Conservation (phyloP, 176 grass and related monocot genomes). For the Zoysia japonica region DNA sequence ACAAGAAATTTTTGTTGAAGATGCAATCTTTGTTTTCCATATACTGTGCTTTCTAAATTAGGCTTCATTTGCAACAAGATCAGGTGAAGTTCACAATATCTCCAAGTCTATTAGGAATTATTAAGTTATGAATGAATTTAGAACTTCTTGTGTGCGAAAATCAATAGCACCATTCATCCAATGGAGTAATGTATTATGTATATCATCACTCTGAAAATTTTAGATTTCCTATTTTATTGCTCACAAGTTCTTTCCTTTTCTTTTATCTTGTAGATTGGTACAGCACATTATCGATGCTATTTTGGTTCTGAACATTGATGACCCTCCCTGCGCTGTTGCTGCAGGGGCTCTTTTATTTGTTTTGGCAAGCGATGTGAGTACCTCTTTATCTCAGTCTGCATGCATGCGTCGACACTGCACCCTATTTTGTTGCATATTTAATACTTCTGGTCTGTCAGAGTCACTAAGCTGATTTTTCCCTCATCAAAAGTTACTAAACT, state of each 20-base stretch:
- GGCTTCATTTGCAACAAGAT: slow-evolving; percentile 5
- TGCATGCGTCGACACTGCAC: background rate
- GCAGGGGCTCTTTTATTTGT: slow-evolving; percentile 87
- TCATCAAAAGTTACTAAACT: too few species aligned
- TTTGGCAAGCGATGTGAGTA: slow-evolving; percentile 95
- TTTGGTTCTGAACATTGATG: slow-evolving; percentile 86
- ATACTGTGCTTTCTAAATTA: background rate
- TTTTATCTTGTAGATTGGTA: slow-evolving; percentile 59
- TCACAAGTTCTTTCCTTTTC: slow-evolving; percentile 23
- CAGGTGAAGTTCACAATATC: background rate
- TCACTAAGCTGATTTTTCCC: background rate
- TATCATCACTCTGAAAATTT: slow-evolving; percentile 24
- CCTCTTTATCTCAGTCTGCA: slow-evolving; percentile 26
- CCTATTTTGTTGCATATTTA: background rate
- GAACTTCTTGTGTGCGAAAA: slow-evolving; percentile 2
- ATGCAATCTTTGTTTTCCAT: slow-evolving; percentile 12
- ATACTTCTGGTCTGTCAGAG: slow-evolving; percentile 2
- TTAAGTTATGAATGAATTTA: background rate
- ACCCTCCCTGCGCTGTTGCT: slow-evolving; percentile 69
- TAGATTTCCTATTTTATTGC: slow-evolving; percentile 25
- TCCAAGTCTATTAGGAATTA: background rate
- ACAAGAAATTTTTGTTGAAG: slow-evolving; percentile 15
- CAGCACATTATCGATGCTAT: slow-evolving; percentile 73
- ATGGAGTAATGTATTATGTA: background rate
- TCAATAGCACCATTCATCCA: background rate